Evolutionary conservation across 1,284 basidiomycete genomes (phyloP).

Genomic region (Porogramme epimiltina): DNA sequence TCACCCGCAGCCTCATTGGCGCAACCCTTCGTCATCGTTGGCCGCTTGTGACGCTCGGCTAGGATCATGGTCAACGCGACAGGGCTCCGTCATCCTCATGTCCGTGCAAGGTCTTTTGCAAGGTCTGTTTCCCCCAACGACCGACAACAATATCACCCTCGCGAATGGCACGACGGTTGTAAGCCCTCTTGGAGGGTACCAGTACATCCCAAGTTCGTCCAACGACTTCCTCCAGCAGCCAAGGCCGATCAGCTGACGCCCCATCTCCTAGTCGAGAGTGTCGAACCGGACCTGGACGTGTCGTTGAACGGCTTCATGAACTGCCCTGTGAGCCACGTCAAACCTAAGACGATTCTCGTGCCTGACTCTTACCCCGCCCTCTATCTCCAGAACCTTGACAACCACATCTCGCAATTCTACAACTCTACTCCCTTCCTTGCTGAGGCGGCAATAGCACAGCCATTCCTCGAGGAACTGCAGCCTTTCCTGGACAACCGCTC

Average conservation of each 20-base stretch:
- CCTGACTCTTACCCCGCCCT: not conserved
- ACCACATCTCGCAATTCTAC: slow-evolving; percentile 27
- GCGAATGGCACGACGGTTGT: slow-evolving; percentile 44
- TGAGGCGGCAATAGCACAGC: slow-evolving; percentile 32
- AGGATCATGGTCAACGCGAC: too few relatives aligned
- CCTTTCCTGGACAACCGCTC: slow-evolving; percentile 41
- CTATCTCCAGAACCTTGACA: slow-evolving; percentile 22
- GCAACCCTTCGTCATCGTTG: too few relatives aligned
- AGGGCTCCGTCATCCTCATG: slow-evolving; percentile 36
- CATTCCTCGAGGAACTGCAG: slow-evolving; percentile 42
- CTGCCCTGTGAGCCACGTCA: slow-evolving; percentile 35
- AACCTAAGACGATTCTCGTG: too few relatives aligned
- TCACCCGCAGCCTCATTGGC: too few relatives aligned
- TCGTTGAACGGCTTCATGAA: slow-evolving; percentile 45
- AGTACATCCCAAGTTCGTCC: slow-evolving; percentile 25
- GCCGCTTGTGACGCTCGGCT: too few relatives aligned
- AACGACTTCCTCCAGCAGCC: too few relatives aligned
- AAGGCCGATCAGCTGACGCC: too few relatives aligned
- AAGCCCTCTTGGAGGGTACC: slow-evolving; percentile 42
- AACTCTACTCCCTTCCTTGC: slow-evolving; percentile 35
- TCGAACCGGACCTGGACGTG: slow-evolving; percentile 42
- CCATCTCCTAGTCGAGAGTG: slow-evolving; percentile 33
- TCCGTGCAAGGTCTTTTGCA: slow-evolving; percentile 30
- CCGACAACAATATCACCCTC: slow-evolving; percentile 33
- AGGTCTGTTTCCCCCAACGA: slow-evolving; percentile 36